phyloP scores from a whole-genome alignment of 2,329 filamentous ascomycete genomes.

The Emergomyces pasteurianus region DNA sequence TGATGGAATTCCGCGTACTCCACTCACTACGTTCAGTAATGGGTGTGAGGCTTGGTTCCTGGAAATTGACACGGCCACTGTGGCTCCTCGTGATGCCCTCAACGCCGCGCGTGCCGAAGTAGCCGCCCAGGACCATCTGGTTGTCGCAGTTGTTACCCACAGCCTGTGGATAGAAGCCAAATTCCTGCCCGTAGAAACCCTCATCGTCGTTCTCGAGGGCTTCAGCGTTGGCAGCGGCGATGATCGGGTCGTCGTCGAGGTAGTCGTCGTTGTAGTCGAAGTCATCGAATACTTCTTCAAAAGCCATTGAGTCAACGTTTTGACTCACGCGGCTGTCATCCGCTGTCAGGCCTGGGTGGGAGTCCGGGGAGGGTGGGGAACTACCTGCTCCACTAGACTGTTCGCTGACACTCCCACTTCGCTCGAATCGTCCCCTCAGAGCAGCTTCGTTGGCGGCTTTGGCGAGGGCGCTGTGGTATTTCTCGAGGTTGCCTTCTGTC shows the following conservation, averaged over 20 bases:
- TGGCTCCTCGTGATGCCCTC: conserved; percentile 51
- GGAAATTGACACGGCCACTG: conserved; percentile 61
- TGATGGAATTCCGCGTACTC: conserved; percentile 83
- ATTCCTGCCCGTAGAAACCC: conserved; percentile 91
- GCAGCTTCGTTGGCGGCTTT: conserved; percentile 68
- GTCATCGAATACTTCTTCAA: conserved; percentile 32
- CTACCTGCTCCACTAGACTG: conserved; percentile 22
- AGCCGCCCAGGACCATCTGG: conserved; percentile 69
- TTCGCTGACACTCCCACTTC: conserved; percentile 42
- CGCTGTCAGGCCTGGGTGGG: conserved; percentile 35
- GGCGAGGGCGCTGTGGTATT: conserved; percentile 74
- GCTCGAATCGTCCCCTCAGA: conserved; percentile 61
- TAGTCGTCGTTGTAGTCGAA: conserved; percentile 50
- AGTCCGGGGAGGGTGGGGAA: conserved; percentile 25
- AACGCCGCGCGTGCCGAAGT: conserved; percentile 66
- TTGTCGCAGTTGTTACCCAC: conserved; percentile 35
- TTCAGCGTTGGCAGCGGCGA: conserved; percentile 89
- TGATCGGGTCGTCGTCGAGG: conserved; percentile 77
- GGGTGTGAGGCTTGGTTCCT: conserved; percentile 85
- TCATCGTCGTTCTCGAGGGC: conserved; percentile 85
- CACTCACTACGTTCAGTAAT: conserved; percentile 96
- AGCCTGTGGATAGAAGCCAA: conserved; percentile 73
- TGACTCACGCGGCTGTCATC: conserved; percentile 40
- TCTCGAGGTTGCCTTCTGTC: conserved; percentile 41
- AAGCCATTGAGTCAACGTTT: conserved; percentile 27